Evolutionary conservation across 2,329 filamentous ascomycete genomes (phyloP).

Genomic region (Xylaria sp.): DNA sequence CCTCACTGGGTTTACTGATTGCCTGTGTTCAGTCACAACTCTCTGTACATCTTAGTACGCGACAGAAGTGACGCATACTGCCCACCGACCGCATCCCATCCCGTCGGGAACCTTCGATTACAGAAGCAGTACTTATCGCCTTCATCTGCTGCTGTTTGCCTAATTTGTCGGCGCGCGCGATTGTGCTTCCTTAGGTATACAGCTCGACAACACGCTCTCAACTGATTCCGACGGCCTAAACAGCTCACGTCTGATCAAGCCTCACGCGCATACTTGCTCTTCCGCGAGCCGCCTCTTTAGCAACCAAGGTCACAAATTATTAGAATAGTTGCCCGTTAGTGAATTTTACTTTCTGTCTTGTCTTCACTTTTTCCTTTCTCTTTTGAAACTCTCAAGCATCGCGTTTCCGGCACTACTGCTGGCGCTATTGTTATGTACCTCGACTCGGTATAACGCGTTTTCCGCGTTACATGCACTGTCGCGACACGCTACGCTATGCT

Average conservation of each 20-base stretch:
- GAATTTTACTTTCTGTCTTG: neutral
- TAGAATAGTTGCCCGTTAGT: conserved; percentile 30
- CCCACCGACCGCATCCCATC: conserved; percentile 9
- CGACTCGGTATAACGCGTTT: conserved; percentile 35
- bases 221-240: neutral
- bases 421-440: conserved; percentile 15
- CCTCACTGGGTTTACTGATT: conserved; percentile 21
- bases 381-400: neutral
- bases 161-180: conserved; percentile 27
- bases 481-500: conserved; percentile 27
- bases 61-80: conserved; percentile 24
- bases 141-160: conserved; percentile 13
- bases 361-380: neutral
- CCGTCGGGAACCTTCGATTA: conserved; percentile 24
- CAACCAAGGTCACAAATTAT: neutral
- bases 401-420: conserved; percentile 9
- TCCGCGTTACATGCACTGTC: conserved; percentile 34
- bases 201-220: conserved; percentile 12
- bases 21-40: conserved; percentile 31
- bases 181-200: conserved; percentile 13
- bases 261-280: conserved; percentile 19
- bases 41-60: conserved; percentile 28
- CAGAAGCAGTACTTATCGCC: neutral
- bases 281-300: conserved; percentile 3
- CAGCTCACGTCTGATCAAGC: conserved; percentile 7